Evolutionary conservation across 2,329 filamentous ascomycete genomes (phyloP), one percentile per base, ranked within the genome.

Genomic region (Penicillium polonicum): DNA sequence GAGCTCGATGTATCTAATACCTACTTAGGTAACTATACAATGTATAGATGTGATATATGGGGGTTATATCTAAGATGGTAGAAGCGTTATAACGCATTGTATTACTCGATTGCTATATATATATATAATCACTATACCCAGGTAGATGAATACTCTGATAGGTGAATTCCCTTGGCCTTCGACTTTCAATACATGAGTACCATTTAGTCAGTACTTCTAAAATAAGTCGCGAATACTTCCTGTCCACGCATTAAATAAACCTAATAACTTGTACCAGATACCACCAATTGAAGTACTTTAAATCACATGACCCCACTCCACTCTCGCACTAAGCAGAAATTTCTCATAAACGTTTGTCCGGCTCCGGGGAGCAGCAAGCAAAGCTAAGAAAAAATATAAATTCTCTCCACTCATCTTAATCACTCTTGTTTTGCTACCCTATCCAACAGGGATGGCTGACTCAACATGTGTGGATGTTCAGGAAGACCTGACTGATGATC

Each of bases 401-500:
- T 51, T 50, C 41, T 35, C 19, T 54, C 48, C 29, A 29, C 17
- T 42, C 46, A 41, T 31, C 54, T 42, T 23, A 25, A 51, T 25
- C 27, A 46, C 25, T 58, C 44, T 51, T 41, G 35, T 57, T 41
- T 50, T 39, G 35, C 45, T 49, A 52, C 35, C 58, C 52, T 52
- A 45, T 57, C n/a, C 54, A 48, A 48, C 54, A 64, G 62, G 62
- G 48, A 67, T 68, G 65, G 59, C 44, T 58, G 49, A 55, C 54
- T 46, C 56, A 58, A 55, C 55, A 39, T 54, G 44, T 52, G 55
- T 60, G 38, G 41, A 61, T 35, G 60, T 61, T 54, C 65, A 68
- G 42, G 76, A 80, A 52, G 79, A 82, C 52, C 74, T 88, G 60
- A 84, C 82, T 38, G 85, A 89, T 70, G 82, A 85, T 63, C 83